Evolutionary conservation across 2,329 filamentous ascomycete genomes (phyloP), one percentile per base, ranked within the genome.

Genomic region (Scleromitrula shiraiana): DNA sequence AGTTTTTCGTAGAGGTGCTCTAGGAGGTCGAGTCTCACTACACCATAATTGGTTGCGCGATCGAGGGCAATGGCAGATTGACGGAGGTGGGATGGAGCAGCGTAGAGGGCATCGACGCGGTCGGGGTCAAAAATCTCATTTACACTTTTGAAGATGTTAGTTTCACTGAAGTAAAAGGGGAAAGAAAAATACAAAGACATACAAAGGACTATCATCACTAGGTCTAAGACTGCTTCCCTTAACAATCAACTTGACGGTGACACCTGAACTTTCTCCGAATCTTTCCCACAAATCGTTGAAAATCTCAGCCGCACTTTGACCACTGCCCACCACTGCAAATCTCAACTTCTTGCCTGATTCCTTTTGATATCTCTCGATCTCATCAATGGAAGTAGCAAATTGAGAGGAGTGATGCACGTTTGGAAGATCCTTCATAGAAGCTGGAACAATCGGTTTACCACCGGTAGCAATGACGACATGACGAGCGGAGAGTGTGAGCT

Each of bases 91-190:
- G 81, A 69, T 0, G 83, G 72, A 56, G 83, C 80, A 41, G 77
- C 70, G 70, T 82, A 96, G 57, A 95, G 78, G 37, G 74, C 73
- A 64, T 95, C 85, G 24, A 95, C 82, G 51, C 83, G 85, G 27
- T 84, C 81, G 1, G 91, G 91, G 69, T 97, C 89, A 73, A 97
- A 97, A 63, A 97, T 87, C 61, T 93, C 89, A 67, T 97, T 97
- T 59, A 97, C 89, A 60, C 86, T 90, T 45, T 20, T 9, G n/a
- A 15, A 1, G 9, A 7, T 15, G 12, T 49, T 45, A 49, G 46
- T 24, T 44, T 35, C 54, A 41, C 20, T 22, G 10, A 24, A 29
- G 33, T 17, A 23, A 32, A 8, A 40, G 17, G 30, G 7, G 23
- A 39, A 35, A 20, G 36, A 26, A 27, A 17, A 20, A 15, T 17